phyloP scores from a whole-genome alignment of 805 yeast species.

The Starmerella roubikii region DNA sequence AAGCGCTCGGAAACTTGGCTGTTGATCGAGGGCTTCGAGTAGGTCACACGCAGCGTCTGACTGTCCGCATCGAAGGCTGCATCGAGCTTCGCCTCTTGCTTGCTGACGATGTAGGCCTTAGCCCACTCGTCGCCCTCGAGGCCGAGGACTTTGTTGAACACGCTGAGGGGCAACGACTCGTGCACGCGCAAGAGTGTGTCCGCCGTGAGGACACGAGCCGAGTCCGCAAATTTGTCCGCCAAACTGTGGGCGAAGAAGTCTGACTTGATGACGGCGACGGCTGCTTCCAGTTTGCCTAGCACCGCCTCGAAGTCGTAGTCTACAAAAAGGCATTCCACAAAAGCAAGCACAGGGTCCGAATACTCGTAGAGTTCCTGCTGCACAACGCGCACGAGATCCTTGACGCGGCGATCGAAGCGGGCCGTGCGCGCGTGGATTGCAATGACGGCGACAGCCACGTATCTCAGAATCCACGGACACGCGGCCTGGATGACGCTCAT shows the following conservation, averaged over 20 bases:
- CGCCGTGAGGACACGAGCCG: conserved; percentile 38
- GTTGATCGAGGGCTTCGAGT: conserved; percentile 41
- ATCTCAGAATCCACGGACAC: conserved; percentile 58
- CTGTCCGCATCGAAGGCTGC: conserved; percentile 26
- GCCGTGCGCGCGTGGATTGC: conserved; percentile 18
- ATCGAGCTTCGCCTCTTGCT: conserved; percentile 42
- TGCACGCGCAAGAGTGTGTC: conserved; percentile 45
- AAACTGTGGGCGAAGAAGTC: conserved; percentile 43
- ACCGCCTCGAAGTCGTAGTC: conserved; percentile 47
- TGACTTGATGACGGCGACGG: conserved; percentile 35
- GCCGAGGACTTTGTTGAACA: conserved; percentile 34
- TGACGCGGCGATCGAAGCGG: conserved; percentile 37
- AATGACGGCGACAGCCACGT: conserved; percentile 46
- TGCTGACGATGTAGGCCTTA: conserved; percentile 36
- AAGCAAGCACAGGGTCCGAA: conserved; percentile 47
- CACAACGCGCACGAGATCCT: conserved; percentile 44
- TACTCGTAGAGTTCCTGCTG: conserved; percentile 53
- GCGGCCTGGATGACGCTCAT: conserved; percentile 56
- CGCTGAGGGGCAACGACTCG: conserved; percentile 34
- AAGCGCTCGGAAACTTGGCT: conserved; percentile 58
- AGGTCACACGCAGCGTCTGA: conserved; percentile 23
- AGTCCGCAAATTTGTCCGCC: conserved; percentile 32
- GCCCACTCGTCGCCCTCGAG: conserved; percentile 39
- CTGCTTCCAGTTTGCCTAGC: conserved; percentile 34
- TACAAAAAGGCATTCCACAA: conserved; percentile 41